Conservation (phyloP, 495 filamentous ascomycete genomes). For the Penicillium malachiteum region DNA sequence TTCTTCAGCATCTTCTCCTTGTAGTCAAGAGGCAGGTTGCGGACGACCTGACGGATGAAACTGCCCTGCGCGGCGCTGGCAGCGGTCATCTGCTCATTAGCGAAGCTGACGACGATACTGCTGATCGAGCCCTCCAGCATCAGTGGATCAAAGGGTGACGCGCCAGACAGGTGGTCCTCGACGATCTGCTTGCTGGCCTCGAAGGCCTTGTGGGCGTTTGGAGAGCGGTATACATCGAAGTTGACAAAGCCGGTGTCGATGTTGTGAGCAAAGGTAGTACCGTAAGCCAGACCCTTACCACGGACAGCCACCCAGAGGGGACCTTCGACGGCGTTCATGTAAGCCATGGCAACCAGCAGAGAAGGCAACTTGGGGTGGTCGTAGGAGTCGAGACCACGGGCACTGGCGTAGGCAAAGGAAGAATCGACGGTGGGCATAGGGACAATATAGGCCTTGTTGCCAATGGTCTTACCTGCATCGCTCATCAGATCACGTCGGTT, state of each 20-base stretch:
- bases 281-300: conserved; percentile 89
- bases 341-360: conserved; percentile 79
- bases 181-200: conserved; percentile 71
- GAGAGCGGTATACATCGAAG: conserved; percentile 84
- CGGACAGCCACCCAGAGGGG: conserved; percentile 91
- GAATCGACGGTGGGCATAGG: conserved; percentile 92
- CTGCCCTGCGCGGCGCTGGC: conserved; percentile 73
- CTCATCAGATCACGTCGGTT: conserved; percentile 62
- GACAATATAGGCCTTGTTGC: conserved; percentile 72
- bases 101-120: conserved; percentile 77
- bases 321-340: conserved; percentile 90
- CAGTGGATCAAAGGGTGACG: conserved; percentile 66
- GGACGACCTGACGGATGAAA: conserved; percentile 78
- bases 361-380: conserved; percentile 77
- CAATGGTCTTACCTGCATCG: conserved; percentile 67
- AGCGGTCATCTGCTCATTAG: conserved; percentile 84
- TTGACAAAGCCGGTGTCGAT: conserved; percentile 75
- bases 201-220: conserved; percentile 86
- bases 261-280: conserved; percentile 70
- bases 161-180: conserved; percentile 62
- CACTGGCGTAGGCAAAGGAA: conserved; percentile 78
- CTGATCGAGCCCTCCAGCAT: conserved; percentile 89
- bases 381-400: conserved; percentile 70
- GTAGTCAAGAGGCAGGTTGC: conserved; percentile 75
- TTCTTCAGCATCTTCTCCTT: conserved; percentile 70